Evolutionary conservation across 164 flowering plant genomes (phyloP).

Genomic region (Litsea cubeba): DNA sequence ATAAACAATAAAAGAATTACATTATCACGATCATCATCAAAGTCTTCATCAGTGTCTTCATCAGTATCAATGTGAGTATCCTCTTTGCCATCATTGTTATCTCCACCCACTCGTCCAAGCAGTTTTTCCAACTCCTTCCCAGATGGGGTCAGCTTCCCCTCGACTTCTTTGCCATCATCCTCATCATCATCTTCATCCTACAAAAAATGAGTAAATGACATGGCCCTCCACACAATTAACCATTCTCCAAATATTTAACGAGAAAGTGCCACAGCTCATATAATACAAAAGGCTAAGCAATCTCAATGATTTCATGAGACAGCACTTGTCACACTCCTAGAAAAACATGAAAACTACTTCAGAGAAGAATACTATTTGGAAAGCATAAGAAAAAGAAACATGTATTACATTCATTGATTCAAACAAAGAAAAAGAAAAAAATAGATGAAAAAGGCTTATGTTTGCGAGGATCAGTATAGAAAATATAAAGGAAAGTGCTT

Average conservation of each 20-base stretch:
- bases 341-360: not conserved
- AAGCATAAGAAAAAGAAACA: not conserved
- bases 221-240: not conserved
- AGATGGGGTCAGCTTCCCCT: conserved; percentile 85
- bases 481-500: not conserved
- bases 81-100: too few relatives aligned
- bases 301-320: not conserved
- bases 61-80: too few relatives aligned
- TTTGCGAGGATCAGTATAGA: not conserved
- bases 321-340: not conserved
- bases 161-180: conserved; percentile 58
- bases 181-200: conserved; percentile 97
- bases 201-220: conserved; percentile 10
- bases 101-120: conserved; percentile 61
- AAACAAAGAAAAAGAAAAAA: too few relatives aligned
- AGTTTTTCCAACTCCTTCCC: conserved; percentile 93
- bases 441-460: not conserved
- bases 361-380: not conserved
- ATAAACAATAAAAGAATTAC: conserved; percentile 29
- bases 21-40: conserved; percentile 75
- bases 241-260: not conserved
- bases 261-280: not conserved
- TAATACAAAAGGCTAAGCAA: not conserved
- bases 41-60: too few relatives aligned
- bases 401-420: not conserved